phyloP scores from a whole-genome alignment of 371 early-diverging fungal genomes.

The Mucor sp. region DNA sequence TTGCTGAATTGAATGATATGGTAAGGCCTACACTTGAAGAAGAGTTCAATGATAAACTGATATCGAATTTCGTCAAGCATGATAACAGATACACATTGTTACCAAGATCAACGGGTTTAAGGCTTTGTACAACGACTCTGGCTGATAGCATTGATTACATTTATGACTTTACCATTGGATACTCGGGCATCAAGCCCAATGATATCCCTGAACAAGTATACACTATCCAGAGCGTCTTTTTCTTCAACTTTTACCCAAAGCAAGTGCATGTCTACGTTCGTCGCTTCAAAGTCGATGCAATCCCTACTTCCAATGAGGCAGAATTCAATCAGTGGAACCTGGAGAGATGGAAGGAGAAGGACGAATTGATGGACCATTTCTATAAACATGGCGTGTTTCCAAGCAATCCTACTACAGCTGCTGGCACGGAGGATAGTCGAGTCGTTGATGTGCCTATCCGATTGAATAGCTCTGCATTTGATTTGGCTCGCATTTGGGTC shows the following conservation, averaged over 20 bases:
- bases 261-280: slow-evolving; percentile 78
- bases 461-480: slow-evolving; percentile 24
- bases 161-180: slow-evolving; percentile 89
- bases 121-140: slow-evolving; percentile 61
- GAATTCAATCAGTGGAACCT: slow-evolving; percentile 78
- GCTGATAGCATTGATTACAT: slow-evolving; percentile 66
- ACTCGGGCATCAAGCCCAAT: slow-evolving; percentile 67
- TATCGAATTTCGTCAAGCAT: slow-evolving; percentile 20
- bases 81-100: slow-evolving; percentile 66
- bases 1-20: slow-evolving; percentile 52
- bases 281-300: slow-evolving; percentile 37
- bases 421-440: not conserved
- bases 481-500: slow-evolving; percentile 32
- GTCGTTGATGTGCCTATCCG: slow-evolving; percentile 26
- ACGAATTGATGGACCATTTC: slow-evolving; percentile 79
- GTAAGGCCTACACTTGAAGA: slow-evolving; percentile 30
- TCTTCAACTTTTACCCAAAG: slow-evolving; percentile 68
- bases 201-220: slow-evolving; percentile 78
- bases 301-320: slow-evolving; percentile 64
- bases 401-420: too few species aligned
- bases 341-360: slow-evolving; percentile 83
- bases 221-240: slow-evolving; percentile 68
- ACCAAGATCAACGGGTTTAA: slow-evolving; percentile 82
- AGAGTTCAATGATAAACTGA: not conserved
- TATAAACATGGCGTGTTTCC: slow-evolving; percentile 46